Conservation (phyloP, 495 filamentous ascomycete species). For the Annulohypoxylon moriforme region DNA sequence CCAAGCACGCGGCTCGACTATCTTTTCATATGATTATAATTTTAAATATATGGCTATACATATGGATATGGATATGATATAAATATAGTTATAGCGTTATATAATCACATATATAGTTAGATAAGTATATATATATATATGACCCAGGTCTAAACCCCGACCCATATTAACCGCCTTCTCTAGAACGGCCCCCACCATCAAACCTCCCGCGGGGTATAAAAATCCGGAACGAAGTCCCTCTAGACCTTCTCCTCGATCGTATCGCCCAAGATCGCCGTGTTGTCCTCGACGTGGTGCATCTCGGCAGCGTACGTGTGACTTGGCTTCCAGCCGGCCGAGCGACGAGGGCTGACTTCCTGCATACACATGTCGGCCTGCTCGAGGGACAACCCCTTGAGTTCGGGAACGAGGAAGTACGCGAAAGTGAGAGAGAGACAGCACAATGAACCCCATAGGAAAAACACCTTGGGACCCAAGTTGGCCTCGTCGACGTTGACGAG, state of each 20-base stretch:
- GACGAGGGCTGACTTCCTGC: slow-evolving; percentile 71
- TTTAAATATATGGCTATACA: not conserved
- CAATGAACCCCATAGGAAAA: slow-evolving; percentile 75
- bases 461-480: slow-evolving; percentile 71
- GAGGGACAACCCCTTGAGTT: slow-evolving; percentile 81
- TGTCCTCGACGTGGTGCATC: slow-evolving; percentile 56
- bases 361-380: slow-evolving; percentile 85
- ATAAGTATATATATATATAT: not conserved
- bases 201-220: not conserved
- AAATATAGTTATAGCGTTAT: not conserved
- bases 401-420: slow-evolving; percentile 78
- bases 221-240: not conserved
- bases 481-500: slow-evolving; percentile 65
- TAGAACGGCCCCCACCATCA: not conserved
- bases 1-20: not conserved
- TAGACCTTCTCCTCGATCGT: slow-evolving; percentile 48
- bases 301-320: slow-evolving; percentile 71
- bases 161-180: not conserved
- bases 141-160: slow-evolving; percentile 22
- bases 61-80: not conserved
- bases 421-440: slow-evolving; percentile 68
- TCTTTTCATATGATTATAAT: not conserved
- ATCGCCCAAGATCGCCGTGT: slow-evolving; percentile 22
- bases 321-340: slow-evolving; percentile 69
- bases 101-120: too few relatives aligned